Percentiles rank a stretch among this genome's conserved stretches.
Conservation (phyloP, 805 yeast genomes). For the Myxozyma vanderwaltii region DNA sequence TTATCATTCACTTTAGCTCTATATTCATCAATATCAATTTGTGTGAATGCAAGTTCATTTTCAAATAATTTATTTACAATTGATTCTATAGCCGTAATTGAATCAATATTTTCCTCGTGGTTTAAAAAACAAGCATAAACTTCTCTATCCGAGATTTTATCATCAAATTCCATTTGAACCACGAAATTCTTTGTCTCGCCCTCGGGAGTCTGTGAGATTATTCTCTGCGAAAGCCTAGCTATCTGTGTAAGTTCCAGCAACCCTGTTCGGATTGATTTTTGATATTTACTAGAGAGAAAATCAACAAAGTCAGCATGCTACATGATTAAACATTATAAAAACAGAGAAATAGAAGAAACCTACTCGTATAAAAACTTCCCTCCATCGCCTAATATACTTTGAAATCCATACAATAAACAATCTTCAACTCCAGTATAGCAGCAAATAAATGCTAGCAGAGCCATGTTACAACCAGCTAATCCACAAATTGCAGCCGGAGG, state of each 20-base stretch:
- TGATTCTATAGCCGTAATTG: too few species aligned
- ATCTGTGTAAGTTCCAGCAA: too few species aligned
- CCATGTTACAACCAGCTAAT: not conserved
- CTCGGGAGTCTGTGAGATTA: not conserved
- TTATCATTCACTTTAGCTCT: not conserved
- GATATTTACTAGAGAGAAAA: too few species aligned
- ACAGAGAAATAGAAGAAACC: too few species aligned
- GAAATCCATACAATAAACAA: not conserved
- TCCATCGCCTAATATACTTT: not conserved
- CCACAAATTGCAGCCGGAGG: conserved; percentile 10
- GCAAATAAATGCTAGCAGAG: conserved; percentile 1
- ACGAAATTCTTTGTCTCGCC: not conserved
- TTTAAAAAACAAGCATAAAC: not conserved
- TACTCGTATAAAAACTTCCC: too few species aligned
- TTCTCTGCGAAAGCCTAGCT: not conserved
- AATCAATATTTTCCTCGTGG: too few species aligned
- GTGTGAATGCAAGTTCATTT: too few species aligned
- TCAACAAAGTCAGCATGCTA: not conserved
- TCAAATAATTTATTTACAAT: too few species aligned
- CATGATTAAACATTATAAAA: too few species aligned
- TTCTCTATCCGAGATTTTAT: not conserved
- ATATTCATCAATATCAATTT: not conserved
- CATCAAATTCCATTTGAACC: not conserved
- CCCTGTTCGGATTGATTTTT: too few species aligned
- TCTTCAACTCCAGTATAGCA: not conserved